Evolutionary conservation across 2,329 filamentous ascomycete species (phyloP).

Genomic region (Mycosphaerella sp.): DNA sequence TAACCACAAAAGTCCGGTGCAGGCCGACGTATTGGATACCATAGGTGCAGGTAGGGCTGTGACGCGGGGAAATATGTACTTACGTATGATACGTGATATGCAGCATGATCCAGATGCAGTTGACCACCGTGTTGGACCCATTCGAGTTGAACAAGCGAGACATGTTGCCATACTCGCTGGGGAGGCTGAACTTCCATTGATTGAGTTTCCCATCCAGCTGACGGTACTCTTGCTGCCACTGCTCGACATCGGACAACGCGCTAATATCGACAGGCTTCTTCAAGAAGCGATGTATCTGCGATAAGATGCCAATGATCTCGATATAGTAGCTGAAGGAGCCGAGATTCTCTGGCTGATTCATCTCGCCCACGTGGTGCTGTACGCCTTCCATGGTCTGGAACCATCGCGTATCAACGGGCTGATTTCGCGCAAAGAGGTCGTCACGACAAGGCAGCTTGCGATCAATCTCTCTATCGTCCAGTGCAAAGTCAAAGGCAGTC

Average conservation of each 20-base stretch:
- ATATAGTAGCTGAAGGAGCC: conserved; percentile 87
- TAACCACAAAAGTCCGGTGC: conserved; percentile 15
- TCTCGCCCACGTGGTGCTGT: conserved; percentile 34
- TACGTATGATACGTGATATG: conserved; percentile 83
- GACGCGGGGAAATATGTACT: conserved; percentile 28
- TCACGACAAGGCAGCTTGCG: conserved; percentile 80
- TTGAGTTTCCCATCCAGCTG: conserved; percentile 74
- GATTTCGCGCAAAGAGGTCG: conserved; percentile 76
- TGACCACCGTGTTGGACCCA: conserved; percentile 59
- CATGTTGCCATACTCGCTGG: conserved; percentile 78
- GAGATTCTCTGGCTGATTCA: conserved; percentile 69
- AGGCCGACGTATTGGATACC: not conserved
- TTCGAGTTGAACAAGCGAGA: conserved; percentile 62
- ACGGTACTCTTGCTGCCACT: conserved; percentile 82
- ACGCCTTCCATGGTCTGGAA: conserved; percentile 59
- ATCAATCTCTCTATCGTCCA: conserved; percentile 86
- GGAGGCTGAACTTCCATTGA: conserved; percentile 76
- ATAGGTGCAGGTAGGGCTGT: not conserved
- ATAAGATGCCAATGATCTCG: conserved; percentile 79
- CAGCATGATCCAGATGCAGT: conserved; percentile 83
- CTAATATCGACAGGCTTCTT: conserved; percentile 87
- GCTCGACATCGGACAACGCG: conserved; percentile 73
- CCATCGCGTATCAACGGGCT: conserved; percentile 77
- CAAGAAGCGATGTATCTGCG: conserved; percentile 79
- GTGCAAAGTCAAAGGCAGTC: conserved; percentile 84